Evolutionary conservation across 1,139 yeast genomes (phyloP).

Genomic region (Pichia kudriavzevii): DNA sequence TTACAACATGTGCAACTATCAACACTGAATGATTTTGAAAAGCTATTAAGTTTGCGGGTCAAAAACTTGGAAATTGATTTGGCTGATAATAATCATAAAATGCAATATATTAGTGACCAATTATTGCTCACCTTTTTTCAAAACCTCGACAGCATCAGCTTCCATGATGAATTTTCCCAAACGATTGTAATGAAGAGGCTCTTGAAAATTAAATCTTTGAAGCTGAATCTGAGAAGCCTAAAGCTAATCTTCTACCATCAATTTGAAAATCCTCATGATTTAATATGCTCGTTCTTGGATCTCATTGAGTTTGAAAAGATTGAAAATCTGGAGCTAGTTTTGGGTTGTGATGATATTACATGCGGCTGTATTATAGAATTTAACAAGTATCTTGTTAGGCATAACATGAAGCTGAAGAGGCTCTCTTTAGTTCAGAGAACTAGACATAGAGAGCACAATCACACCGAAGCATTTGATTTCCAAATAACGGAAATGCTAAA

Average conservation of each 20-base stretch:
- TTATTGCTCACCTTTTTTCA: constrained; percentile 4
- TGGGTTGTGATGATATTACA: constrained; percentile 38
- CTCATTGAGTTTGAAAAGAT: constrained; percentile 28
- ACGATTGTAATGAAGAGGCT: constrained; percentile 26
- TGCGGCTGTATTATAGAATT: constrained; percentile 42
- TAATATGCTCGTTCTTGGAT: constrained; percentile 16
- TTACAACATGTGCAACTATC: constrained; percentile 18
- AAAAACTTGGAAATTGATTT: constrained; percentile 5
- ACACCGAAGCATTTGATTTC: constrained; percentile 52
- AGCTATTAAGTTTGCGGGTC: constrained; percentile 1
- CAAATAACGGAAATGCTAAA: constrained; percentile 38
- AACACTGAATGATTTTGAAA: constrained; percentile 18
- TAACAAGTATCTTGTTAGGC: constrained; percentile 23
- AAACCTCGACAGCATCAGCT: constrained; percentile 14
- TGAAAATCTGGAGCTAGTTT: constrained; percentile 32
- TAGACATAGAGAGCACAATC: constrained; percentile 38
- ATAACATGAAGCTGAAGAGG: constrained; percentile 27
- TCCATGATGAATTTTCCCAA: constrained; percentile 31
- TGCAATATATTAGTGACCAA: not conserved
- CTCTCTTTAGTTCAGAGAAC: constrained; percentile 43
- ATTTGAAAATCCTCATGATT: constrained; percentile 6
- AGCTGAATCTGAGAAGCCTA: constrained; percentile 23
- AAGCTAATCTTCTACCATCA: constrained; percentile 35
- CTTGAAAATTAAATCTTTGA: not conserved
- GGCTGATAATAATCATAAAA: not conserved